phyloP scores from a whole-genome alignment of 2,329 filamentous ascomycete genomes.

The Stagonosporopsis chrysanthemi region DNA sequence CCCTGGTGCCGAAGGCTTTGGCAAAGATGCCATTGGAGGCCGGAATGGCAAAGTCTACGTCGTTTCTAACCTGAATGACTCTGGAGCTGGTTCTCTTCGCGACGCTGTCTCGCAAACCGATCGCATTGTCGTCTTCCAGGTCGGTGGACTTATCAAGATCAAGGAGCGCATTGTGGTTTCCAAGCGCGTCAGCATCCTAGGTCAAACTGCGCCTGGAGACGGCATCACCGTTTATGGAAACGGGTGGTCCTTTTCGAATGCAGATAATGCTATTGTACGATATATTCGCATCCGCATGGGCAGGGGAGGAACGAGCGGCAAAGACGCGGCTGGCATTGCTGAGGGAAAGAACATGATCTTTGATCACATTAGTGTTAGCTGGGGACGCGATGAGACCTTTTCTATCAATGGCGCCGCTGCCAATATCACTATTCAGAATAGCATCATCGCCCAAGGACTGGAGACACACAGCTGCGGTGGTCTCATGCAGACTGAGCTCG shows the following conservation, averaged over 20 bases:
- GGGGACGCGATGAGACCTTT: slow-evolving; percentile 65
- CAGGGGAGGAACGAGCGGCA: slow-evolving; percentile 58
- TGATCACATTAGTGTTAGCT: slow-evolving; percentile 62
- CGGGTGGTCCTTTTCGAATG: slow-evolving; percentile 61
- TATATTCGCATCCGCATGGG: slow-evolving; percentile 65
- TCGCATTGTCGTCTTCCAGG: slow-evolving; percentile 60
- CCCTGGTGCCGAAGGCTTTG: slow-evolving; percentile 61
- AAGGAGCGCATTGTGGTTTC: slow-evolving; percentile 56
- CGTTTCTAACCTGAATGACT: slow-evolving; percentile 59
- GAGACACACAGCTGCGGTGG: slow-evolving; percentile 63
- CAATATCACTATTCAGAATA: slow-evolving; percentile 62
- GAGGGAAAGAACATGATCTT: slow-evolving; percentile 64
- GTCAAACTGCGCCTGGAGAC: slow-evolving; percentile 60
- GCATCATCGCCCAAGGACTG: slow-evolving; percentile 63
- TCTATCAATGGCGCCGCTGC: slow-evolving; percentile 58
- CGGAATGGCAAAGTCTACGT: slow-evolving; percentile 58
- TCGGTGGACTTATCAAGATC: slow-evolving; percentile 61
- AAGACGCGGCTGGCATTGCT: slow-evolving; percentile 63
- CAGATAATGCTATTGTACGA: slow-evolving; percentile 62
- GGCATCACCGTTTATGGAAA: slow-evolving; percentile 64
- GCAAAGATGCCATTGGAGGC: slow-evolving; percentile 57
- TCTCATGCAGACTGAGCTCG: slow-evolving; percentile 58
- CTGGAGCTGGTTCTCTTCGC: slow-evolving; percentile 58
- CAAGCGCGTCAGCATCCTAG: slow-evolving; percentile 59
- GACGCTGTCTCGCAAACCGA: slow-evolving; percentile 59